Evolutionary conservation across 1,139 yeast genomes (phyloP).

Genomic region (Pichia sp.): DNA sequence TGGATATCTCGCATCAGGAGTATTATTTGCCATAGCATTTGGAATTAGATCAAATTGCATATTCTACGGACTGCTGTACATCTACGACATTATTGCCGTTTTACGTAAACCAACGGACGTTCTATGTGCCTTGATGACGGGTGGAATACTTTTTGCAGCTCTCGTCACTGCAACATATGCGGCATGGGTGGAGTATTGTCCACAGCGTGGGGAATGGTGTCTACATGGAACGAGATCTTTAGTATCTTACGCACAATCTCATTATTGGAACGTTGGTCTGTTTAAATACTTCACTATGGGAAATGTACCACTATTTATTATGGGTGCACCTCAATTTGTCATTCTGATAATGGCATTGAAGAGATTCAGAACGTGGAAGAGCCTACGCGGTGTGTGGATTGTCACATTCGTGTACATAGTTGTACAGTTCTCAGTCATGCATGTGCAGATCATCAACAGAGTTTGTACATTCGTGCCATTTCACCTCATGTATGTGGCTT

Average conservation of each 20-base stretch:
- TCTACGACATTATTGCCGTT: constrained; percentile 41
- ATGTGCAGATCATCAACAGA: constrained; percentile 80
- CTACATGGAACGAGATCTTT: constrained; percentile 39
- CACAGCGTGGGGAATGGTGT: constrained; percentile 80
- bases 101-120: constrained; percentile 18
- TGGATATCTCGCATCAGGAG: constrained; percentile 48
- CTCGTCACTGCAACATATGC: constrained; percentile 41
- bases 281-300: constrained; percentile 72
- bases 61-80: constrained; percentile 59
- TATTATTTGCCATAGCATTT: constrained; percentile 48
- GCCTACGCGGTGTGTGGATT: constrained; percentile 29
- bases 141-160: constrained; percentile 42
- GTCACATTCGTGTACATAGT: constrained; percentile 33
- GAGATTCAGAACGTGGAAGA: constrained; percentile 13
- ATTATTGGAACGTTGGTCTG: constrained; percentile 85
- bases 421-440: constrained; percentile 46
- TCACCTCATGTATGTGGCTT: too few relatives aligned
- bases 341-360: constrained; percentile 28
- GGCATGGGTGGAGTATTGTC: constrained; percentile 60
- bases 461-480: constrained; percentile 72
- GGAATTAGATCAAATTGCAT: constrained; percentile 71
- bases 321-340: constrained; percentile 62
- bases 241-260: constrained; percentile 65
- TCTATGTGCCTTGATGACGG: constrained; percentile 33
- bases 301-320: constrained; percentile 77